Evolutionary conservation across 2,329 filamentous ascomycete genomes (phyloP).

Genomic region (Tolypocladium sp.): DNA sequence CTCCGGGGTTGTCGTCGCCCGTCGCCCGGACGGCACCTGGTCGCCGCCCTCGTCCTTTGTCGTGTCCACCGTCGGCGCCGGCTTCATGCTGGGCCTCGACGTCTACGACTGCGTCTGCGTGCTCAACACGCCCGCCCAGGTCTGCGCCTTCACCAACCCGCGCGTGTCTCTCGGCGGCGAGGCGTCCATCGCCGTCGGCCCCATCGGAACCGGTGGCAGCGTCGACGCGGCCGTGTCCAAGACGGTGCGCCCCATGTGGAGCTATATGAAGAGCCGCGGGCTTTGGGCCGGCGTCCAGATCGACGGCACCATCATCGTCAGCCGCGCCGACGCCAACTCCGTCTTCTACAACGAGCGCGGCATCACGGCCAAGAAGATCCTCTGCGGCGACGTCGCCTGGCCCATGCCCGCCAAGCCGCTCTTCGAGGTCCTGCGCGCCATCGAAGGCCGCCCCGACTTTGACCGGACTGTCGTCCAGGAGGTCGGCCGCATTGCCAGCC

Average conservation of each 20-base stretch:
- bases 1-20: conserved; percentile 50
- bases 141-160: conserved; percentile 58
- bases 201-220: conserved; percentile 52
- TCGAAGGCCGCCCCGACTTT: conserved; percentile 22
- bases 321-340: conserved; percentile 69
- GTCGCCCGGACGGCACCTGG: conserved; percentile 52
- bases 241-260: conserved; percentile 56
- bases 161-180: conserved; percentile 61
- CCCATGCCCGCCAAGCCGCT: conserved; percentile 27
- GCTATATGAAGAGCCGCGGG: conserved; percentile 72
- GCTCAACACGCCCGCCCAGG: conserved; percentile 58
- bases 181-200: conserved; percentile 54
- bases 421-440: conserved; percentile 27
- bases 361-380: conserved; percentile 26
- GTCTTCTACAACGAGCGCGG: conserved; percentile 58
- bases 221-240: conserved; percentile 29
- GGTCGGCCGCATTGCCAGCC: conserved; percentile 12
- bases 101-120: conserved; percentile 71
- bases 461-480: conserved; percentile 16
- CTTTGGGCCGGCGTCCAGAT: conserved; percentile 71
- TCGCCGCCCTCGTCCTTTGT: conserved; percentile 65
- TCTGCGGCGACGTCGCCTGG: conserved; percentile 28
- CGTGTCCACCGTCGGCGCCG: conserved; percentile 60
- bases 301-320: conserved; percentile 72
- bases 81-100: conserved; percentile 64